A percentile compares a stretch with the other conserved stretches of the same genome.
These are phyloP conservation scores for Aegilops bicornis DNA, from an alignment of 176 grass and related monocot species.

Conservation along the genomic window DNA sequence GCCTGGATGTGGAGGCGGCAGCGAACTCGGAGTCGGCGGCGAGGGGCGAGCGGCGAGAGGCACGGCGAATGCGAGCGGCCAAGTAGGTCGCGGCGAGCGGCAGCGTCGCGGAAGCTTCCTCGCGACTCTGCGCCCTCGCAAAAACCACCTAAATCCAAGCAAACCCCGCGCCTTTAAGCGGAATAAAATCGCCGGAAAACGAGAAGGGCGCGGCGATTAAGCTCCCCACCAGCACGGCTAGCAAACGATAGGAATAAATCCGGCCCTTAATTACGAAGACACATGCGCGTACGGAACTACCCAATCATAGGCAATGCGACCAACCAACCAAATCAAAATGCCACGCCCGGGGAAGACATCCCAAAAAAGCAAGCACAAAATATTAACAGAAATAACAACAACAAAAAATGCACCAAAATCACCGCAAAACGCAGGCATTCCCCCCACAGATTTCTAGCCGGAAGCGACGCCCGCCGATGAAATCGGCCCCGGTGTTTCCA, in stretches of 20 bases:
- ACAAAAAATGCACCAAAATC: not conserved
- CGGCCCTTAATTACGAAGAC: not conserved
- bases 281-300: not conserved
- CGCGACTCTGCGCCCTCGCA: not conserved
- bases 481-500: too few relatives aligned
- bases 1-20: not conserved
- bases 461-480: not conserved
- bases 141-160: not conserved
- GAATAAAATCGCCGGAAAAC: not conserved
- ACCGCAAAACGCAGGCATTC: not conserved
- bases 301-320: not conserved
- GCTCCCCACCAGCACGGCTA: not conserved
- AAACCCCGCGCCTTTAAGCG: not conserved
- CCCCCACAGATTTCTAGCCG: not conserved
- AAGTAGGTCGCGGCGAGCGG: not conserved
- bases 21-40: not conserved
- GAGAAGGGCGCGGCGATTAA: not conserved
- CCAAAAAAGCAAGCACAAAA: not conserved
- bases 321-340: slow-evolving; percentile 9
- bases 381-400: not conserved
- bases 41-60: not conserved
- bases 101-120: not conserved
- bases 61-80: not conserved
- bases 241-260: not conserved
- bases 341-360: not conserved